Percentiles rank a stretch among this genome's conserved stretches.
Conservation (phyloP, 495 filamentous ascomycete species). For the Oidiodendron maius region DNA sequence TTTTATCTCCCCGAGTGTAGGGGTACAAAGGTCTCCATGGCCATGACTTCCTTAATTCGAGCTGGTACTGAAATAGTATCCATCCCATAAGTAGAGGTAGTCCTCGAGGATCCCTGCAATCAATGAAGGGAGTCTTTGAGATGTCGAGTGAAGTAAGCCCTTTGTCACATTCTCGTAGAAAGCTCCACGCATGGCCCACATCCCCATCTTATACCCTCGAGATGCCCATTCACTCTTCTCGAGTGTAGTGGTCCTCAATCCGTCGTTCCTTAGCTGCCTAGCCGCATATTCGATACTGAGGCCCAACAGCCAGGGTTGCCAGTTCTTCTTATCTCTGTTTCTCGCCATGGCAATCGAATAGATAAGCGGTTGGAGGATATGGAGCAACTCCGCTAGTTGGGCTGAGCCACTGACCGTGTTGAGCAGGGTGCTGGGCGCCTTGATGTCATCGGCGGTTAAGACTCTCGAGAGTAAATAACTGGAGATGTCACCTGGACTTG, state of each 20-base stretch:
- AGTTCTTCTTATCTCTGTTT: constrained; percentile 56
- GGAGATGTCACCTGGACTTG: constrained; percentile 70
- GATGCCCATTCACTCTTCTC: constrained; percentile 84
- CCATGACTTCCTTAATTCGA: too few species aligned
- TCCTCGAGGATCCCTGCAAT: constrained; percentile 82
- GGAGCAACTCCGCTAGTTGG: constrained; percentile 78
- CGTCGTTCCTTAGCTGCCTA: constrained; percentile 69
- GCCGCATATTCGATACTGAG: constrained; percentile 83
- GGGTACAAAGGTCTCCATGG: too few species aligned
- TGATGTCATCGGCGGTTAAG: constrained; percentile 92
- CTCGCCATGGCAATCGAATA: constrained; percentile 83
- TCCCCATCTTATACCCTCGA: constrained; percentile 81
- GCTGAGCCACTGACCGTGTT: constrained; percentile 67
- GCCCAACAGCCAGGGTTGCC: constrained; percentile 89
- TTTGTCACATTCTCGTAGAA: constrained; percentile 94
- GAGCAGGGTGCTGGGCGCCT: constrained; percentile 75
- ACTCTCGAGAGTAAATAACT: constrained; percentile 87
- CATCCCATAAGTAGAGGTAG: constrained; percentile 96
- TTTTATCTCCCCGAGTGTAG: too few species aligned
- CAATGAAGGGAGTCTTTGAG: constrained; percentile 71
- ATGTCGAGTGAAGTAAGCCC: constrained; percentile 59
- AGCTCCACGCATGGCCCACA: constrained; percentile 93
- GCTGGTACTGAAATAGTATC: constrained; percentile 71
- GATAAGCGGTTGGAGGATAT: constrained; percentile 81
- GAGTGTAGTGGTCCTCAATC: constrained; percentile 72